Conservation (phyloP, 1,284 basidiomycete genomes). For the Hymenochaete sp. region DNA sequence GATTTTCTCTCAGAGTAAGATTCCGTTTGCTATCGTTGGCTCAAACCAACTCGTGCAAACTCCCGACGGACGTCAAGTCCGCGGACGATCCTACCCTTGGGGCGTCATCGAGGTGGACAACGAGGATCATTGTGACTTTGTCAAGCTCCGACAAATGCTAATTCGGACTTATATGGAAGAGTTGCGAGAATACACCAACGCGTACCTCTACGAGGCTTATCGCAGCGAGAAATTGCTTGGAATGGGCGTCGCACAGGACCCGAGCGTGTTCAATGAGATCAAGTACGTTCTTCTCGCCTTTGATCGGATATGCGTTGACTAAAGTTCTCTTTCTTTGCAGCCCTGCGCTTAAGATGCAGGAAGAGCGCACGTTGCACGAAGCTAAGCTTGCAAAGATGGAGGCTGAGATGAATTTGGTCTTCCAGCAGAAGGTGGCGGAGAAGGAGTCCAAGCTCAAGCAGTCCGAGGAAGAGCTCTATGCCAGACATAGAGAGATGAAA, state of each 20-base stretch:
- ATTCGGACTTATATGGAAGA: conserved; percentile 98
- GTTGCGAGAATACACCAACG: conserved; percentile 89
- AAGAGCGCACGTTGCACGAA: conserved; percentile 89
- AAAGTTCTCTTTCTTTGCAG: conserved; percentile 33
- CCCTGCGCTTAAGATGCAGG: conserved; percentile 89
- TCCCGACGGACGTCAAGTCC: conserved; percentile 80
- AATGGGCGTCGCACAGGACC: conserved; percentile 96
- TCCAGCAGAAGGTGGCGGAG: conserved; percentile 98
- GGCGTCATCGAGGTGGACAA: conserved; percentile 97
- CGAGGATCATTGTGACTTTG: conserved; percentile 96
- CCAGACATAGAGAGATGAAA: conserved; percentile 97
- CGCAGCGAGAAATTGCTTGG: conserved; percentile 87
- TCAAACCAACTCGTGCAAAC: conserved; percentile 77
- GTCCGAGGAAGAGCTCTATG: conserved; percentile 95
- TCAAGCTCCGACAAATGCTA: conserved; percentile 97
- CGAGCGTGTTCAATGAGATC: conserved; percentile 95
- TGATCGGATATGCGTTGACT: conserved; percentile 10
- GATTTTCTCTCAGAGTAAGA: conserved; percentile 56
- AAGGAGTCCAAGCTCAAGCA: conserved; percentile 98
- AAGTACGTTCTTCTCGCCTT: conserved; percentile 55
- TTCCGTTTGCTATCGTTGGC: conserved; percentile 94
- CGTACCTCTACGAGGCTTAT: conserved; percentile 93
- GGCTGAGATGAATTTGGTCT: conserved; percentile 99
- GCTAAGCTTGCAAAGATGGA: conserved; percentile 98
- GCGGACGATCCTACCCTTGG: conserved; percentile 93